Evolutionary conservation across 345 rosid genomes (phyloP), one percentile per base, ranked within the genome.

Genomic region (Aethionema arabicum): DNA sequence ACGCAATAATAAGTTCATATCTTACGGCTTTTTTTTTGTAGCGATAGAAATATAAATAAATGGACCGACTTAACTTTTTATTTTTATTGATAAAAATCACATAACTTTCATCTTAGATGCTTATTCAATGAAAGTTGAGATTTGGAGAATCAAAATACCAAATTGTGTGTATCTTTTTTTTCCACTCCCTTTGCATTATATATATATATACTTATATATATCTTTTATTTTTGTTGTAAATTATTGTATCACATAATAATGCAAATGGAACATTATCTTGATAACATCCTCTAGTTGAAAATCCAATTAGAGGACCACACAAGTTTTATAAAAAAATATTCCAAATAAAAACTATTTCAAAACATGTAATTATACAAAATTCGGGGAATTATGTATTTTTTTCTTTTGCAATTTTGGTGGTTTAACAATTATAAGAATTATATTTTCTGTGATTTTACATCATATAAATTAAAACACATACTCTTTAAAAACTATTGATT

Each of bases 121-220:
- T 53, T 43, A 60, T 68, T 61, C 35, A n/a, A 54, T 52, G 67
- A 53, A 69, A 69, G 61, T 52, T 45, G 62, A 61, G 73, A 69
- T 61, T 69, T 61, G 50, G 42, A 40, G 73, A 61, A 68, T 68
- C 73, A 61, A 61, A 68, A 12, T 11, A 61, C 55, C 33, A 68
- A 60, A 37, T 60, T 32, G 48, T 37, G 66, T 53, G 40, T 36
- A 61, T 61, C 56, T 46, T 61, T 60, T 32, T 60, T 32, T 31
- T 36, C 67, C 56, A 61, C 56, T 45, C 31, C 48, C 15, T 67
- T 52, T 61, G 49, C 53, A 45, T 43, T 11, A n/a, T 52, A 35
- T 13, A 52, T 3, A 40, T 3, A 40, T 6, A 40, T 8, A 40
- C 0, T 0, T 40, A 8, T 40, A 40, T 40, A 21, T 21, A 39